Conservation (phyloP, 345 rosid genomes). For the Eucalyptus pauciflora region DNA sequence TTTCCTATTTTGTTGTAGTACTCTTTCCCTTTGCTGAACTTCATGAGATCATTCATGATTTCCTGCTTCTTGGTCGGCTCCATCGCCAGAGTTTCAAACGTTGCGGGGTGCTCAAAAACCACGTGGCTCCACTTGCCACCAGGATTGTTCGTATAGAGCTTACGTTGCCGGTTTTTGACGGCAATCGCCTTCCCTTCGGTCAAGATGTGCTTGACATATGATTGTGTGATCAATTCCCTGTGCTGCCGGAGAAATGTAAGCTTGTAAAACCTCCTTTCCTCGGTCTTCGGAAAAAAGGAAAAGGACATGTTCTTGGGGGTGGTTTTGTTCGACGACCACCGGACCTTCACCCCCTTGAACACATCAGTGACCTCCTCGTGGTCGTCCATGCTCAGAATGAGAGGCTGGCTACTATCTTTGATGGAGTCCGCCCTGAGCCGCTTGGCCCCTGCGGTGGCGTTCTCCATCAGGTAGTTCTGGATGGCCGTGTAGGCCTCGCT, state of each 20-base stretch:
- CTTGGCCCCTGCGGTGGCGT: constrained; percentile 21
- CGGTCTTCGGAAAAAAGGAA: constrained; percentile 14
- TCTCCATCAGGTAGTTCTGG: constrained; percentile 24
- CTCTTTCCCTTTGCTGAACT: constrained; percentile 39
- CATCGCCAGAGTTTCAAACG: constrained; percentile 55
- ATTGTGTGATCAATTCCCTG: constrained; percentile 15
- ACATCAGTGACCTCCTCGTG: constrained; percentile 29
- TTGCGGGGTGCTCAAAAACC: constrained; percentile 41
- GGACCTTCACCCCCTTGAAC: constrained; percentile 21
- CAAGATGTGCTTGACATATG: constrained; percentile 21
- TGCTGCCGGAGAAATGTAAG: constrained; percentile 31
- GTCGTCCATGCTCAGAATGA: constrained; percentile 30
- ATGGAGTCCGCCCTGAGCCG: constrained; percentile 33
- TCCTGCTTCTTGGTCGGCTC: constrained; percentile 34
- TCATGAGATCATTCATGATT: constrained; percentile 34
- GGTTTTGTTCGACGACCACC: constrained; percentile 24
- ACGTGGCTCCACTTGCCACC: constrained; percentile 25
- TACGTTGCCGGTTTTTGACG: constrained; percentile 22
- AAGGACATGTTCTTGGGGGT: neutral
- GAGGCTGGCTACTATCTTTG: constrained; percentile 17
- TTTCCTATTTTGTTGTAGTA: constrained; percentile 53
- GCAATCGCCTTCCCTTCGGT: constrained; percentile 20
- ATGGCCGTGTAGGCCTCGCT: constrained; percentile 27
- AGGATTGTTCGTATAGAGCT: constrained; percentile 33
- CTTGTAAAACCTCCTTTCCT: constrained; percentile 20